Evolutionary conservation across 306 rosid genomes (phyloP), one percentile per base, ranked within the genome.

Genomic region (Cicer yamashitae): DNA sequence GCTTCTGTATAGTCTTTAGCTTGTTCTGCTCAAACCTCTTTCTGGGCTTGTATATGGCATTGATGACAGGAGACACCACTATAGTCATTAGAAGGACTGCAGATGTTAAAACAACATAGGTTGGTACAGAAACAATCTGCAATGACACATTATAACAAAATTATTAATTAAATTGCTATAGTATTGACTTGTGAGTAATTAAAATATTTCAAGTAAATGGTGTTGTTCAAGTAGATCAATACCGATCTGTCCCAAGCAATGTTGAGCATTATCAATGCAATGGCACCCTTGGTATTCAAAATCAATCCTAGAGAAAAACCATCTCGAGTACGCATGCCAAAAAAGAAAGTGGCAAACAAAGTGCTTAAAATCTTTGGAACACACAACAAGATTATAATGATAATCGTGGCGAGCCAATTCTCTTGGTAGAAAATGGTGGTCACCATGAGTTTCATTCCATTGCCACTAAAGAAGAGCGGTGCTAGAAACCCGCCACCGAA

Each of bases 281-380:
- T 25, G 53, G 79, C 73, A 2, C 86, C 89, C 22, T 86, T 86
- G 30, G 87, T 83, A 48, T 83, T 86, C 17, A 81, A 41, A 45
- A 86, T 65, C 71, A 86, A 34, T n/a, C 86, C 89, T 1, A 86
- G 38, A 38, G 86, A 76, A n/a, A 79, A 46, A 67, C 82, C 80
- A 47, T 83, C 84, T 46, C 39, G 25, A 41, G 48, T 0, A 2
- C 39, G 60, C 47, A 75, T 66, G 3, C 85, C 82, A 45, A 66
- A 75, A 25, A 81, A 54, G 10, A 20, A 46, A n/a, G 80, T 40
- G 10, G 41, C 76, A 6, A 72, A 9, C 4, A 86, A 11, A 54
- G 86, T 81, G 79, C 84, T 71, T 39, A 83, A 11, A 53, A 83
- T 62, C 80, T 83, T 83, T 9, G 70, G 61, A 65, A 38, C 1